Evolutionary conservation across 2,329 filamentous ascomycete species (phyloP).

Genomic region (Hymenoscyphus albidus): DNA sequence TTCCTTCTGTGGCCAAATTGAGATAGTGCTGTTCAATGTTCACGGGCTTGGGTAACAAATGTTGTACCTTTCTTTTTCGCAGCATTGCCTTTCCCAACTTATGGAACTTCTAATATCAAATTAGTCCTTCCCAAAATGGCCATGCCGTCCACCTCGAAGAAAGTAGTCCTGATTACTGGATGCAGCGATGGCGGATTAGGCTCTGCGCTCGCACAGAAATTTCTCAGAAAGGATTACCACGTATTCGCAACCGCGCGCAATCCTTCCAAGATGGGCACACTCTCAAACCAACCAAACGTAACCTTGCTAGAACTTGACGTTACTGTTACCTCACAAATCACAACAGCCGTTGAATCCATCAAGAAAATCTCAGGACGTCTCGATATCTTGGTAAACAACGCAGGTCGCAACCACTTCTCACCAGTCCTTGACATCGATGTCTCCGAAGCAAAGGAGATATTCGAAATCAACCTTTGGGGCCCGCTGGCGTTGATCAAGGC

Average conservation of each 20-base stretch:
- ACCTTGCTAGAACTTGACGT: slow-evolving; percentile 39
- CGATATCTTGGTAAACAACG: slow-evolving; percentile 43
- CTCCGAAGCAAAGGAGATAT: slow-evolving; percentile 27
- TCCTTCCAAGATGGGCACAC: slow-evolving; percentile 32
- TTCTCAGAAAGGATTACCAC: slow-evolving; percentile 34
- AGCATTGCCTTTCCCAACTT: no score
- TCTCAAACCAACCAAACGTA: slow-evolving; percentile 24
- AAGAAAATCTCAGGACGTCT: slow-evolving; percentile 36
- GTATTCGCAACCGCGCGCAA: slow-evolving; percentile 40
- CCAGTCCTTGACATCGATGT: slow-evolving; percentile 35
- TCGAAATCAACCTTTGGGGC: slow-evolving; percentile 33
- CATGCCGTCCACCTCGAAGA: slow-evolving; percentile 4
- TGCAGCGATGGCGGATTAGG: slow-evolving; percentile 39
- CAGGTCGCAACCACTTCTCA: slow-evolving; percentile 30
- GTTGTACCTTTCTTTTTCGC: no score
- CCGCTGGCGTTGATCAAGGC: slow-evolving; percentile 30
- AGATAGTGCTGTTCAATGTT: no score
- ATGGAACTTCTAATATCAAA: neutral
- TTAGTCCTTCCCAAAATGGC: neutral
- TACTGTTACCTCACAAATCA: slow-evolving; percentile 36
- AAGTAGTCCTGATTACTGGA: slow-evolving; percentile 36
- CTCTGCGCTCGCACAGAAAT: slow-evolving; percentile 37
- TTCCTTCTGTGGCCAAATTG: no score
- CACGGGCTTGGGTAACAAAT: no score
- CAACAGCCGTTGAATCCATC: slow-evolving; percentile 33